Evolutionary conservation across 163 green algal genomes (phyloP), one percentile per base, ranked within the genome.

Genomic region (Scenedesmus sp.): DNA sequence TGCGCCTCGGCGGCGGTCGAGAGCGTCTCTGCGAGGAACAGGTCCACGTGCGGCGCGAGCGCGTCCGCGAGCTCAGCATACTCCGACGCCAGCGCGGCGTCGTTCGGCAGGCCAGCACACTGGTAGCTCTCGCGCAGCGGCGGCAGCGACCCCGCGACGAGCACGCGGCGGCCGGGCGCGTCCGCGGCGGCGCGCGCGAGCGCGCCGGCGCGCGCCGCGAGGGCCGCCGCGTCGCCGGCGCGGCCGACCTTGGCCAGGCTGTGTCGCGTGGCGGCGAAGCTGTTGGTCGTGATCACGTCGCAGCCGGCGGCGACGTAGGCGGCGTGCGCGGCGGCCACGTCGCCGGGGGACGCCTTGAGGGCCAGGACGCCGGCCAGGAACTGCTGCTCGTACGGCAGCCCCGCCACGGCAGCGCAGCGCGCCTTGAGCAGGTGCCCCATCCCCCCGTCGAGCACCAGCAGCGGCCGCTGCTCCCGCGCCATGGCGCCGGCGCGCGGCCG

Each of bases 21-120:
- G 34, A 93, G 71, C 2, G 89, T 93, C 62, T 93, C 89, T 47
- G 83, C 91, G 22, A 93, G 71, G 4, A 92, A 51, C 0, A 93
- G 42, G 60, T 93, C 89, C 17, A 87, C 83, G 33, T 64, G 18
- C 0, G 81, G 80, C 10, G 44, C 54, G 56, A 93, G 48, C 0
- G 73, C 60, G n/a, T 34, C 33, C 9, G 76, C 79, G 13, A 90
- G 76, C 5, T 67, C 4, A 17, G 29, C 57, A 45, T 92, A 92
- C 58, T 88, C 48, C 10, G 64, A 34, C 57, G 66, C 44, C 72
- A 79, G 57, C 29, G 63, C 71, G n/a, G 74, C 70, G 1, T 70
- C 53, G 5, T 14, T 31, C 10, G 63, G 62, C 60, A 88, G 50
- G 14, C 73, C 76, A 0, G 56, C 24, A 1, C 48, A 65, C 51